Evolutionary conservation across 805 yeast genomes (phyloP), one percentile per base, ranked within the genome.

Genomic region (Peterozyma xylosa): DNA sequence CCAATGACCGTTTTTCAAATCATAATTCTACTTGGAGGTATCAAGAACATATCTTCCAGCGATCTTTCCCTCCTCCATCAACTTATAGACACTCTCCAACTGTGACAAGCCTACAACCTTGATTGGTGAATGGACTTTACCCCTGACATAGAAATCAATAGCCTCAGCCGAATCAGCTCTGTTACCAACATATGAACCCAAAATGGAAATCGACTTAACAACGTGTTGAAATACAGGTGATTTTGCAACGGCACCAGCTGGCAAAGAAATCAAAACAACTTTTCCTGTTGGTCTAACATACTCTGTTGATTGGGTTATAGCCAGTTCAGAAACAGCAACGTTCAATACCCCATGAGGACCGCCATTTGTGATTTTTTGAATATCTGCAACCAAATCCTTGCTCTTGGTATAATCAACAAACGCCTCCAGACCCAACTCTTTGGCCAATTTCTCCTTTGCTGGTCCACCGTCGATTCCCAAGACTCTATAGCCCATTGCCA

Each of bases 21-120:
- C 35, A 38, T 21, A 7, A 21, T 21, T 7, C 67, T 68, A 81
- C 62, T 78, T 77, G 49, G 73, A 61, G 40, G 86, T 80, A 70
- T 88, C 96, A 52, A 88, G 82, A 46, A 88, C 96, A 62, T 82
- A 82, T 70, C 96, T 80, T 57, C 96, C 96, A 55, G 82, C 76
- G 59, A 88, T 82, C 71, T 83, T 77, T 58, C 95, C 95, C 67
- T 79, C 73, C 66, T 75, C 83, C 96, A 88, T 88, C 63, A 78
- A 72, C 53, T 78, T 73, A 71, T 75, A 87, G 50, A 87, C 82
- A 45, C 62, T 64, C 52, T 85, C 78, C 55, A 86, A 71, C 57
- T 79, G 79, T 47, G 88, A 78, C 56, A 86, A 73, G 46, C 89
- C 88, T 43, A 80, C 88, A 63, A 88, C 60, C 70, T 77, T 76